Conservation (phyloP, 2,329 filamentous ascomycete species). For the Apiospora malaysiana region DNA sequence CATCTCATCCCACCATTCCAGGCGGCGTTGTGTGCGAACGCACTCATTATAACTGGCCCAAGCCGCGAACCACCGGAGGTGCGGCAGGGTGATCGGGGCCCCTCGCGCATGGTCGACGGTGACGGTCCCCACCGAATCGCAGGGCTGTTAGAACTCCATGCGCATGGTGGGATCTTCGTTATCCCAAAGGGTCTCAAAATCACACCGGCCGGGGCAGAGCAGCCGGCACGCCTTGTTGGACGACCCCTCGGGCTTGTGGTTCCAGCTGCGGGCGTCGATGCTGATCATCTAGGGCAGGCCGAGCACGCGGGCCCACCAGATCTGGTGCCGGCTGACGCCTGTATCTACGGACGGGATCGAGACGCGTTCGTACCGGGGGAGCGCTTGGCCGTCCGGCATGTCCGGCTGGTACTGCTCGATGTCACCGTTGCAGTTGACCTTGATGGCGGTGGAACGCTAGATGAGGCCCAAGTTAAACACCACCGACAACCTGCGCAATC, state of each 20-base stretch:
- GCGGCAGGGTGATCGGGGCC: not conserved
- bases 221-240: not conserved
- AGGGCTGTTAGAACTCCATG: too few relatives aligned
- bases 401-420: not conserved
- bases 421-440: not conserved
- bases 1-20: too few relatives aligned
- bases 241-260: too few relatives aligned
- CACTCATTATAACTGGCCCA: too few relatives aligned
- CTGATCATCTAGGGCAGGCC: not conserved
- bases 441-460: not conserved
- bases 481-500: too few relatives aligned
- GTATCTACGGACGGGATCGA: not conserved
- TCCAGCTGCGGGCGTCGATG: too few relatives aligned
- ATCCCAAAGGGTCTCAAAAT: too few relatives aligned
- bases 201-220: not conserved
- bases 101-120: not conserved
- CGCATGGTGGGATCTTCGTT: too few relatives aligned
- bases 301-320: not conserved
- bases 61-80: not conserved
- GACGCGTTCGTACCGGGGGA: not conserved
- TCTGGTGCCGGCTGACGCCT: too few relatives aligned
- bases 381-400: not conserved
- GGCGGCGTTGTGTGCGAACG: too few relatives aligned
- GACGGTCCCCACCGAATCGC: too few relatives aligned
- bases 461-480: too few relatives aligned